Conservation (phyloP, 179 eudicot genomes). For the Beta macrorhiza region DNA sequence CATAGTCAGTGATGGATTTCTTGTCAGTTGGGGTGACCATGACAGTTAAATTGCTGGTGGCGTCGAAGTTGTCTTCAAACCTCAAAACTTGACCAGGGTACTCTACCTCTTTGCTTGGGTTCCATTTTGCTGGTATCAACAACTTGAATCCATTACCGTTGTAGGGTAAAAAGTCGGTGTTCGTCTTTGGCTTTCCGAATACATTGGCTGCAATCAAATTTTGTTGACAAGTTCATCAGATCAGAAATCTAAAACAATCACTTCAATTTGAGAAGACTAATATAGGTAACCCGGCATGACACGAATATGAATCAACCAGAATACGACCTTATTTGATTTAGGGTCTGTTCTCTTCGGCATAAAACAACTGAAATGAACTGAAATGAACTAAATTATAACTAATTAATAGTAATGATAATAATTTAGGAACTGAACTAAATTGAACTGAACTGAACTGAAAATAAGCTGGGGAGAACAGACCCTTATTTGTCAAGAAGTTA, state of each 20-base stretch:
- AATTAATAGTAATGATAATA: too few relatives aligned
- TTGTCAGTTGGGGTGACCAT: constrained; percentile 74
- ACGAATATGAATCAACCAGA: too few relatives aligned
- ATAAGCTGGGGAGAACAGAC: too few relatives aligned
- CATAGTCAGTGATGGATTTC: constrained; percentile 82
- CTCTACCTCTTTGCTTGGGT: constrained; percentile 92
- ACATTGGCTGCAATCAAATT: constrained; percentile 66
- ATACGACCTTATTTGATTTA: too few relatives aligned
- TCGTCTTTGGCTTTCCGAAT: constrained; percentile 86
- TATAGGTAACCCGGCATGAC: not conserved
- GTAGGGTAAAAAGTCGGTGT: constrained; percentile 72
- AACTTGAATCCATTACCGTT: constrained; percentile 74
- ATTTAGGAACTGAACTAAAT: too few relatives aligned
- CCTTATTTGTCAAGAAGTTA: too few relatives aligned
- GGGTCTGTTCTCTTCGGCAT: too few relatives aligned
- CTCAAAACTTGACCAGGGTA: constrained; percentile 88
- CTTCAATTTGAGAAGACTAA: not conserved
- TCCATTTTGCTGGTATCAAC: constrained; percentile 79
- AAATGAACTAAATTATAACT: too few relatives aligned
- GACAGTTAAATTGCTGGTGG: constrained; percentile 66
- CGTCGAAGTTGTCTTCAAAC: constrained; percentile 90
- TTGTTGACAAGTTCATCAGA: not conserved
- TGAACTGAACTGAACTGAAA: too few relatives aligned
- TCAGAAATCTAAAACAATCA: not conserved
- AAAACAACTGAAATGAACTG: too few relatives aligned